Conservation (phyloP, 148 eudicot genomes). For the Euryodendron excelsum region DNA sequence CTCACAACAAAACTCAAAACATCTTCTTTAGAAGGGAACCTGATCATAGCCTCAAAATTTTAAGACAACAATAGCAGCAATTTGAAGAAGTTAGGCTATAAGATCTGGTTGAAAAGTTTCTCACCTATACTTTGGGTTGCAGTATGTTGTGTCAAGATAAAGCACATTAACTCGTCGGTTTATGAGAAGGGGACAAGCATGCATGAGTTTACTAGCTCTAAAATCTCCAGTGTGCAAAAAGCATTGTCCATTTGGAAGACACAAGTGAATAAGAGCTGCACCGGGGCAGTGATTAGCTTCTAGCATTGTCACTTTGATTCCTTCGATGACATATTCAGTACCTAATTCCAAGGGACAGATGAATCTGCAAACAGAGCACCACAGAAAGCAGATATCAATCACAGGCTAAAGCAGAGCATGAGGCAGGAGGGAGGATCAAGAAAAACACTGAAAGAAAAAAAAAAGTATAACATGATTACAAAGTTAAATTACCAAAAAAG, state of each 20-base stretch:
- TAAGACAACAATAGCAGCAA: not conserved
- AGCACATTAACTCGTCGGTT: conserved; percentile 42
- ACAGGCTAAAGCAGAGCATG: not conserved
- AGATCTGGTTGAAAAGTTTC: not conserved
- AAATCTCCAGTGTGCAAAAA: conserved; percentile 67
- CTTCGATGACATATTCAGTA: conserved; percentile 47
- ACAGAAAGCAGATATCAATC: not conserved
- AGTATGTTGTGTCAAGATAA: conserved; percentile 70
- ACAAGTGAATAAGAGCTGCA: conserved; percentile 64
- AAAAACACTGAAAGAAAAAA: not conserved
- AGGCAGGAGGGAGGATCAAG: not conserved
- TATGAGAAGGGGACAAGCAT: conserved; percentile 46
- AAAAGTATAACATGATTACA: not conserved
- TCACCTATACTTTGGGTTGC: conserved; percentile 69
- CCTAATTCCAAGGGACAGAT: conserved; percentile 49
- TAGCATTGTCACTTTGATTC: conserved; percentile 50
- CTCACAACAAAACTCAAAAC: conserved; percentile 50
- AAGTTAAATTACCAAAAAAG: not conserved
- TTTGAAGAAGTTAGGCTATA: not conserved
- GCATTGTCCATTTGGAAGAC: conserved; percentile 45
- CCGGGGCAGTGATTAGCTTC: conserved; percentile 83
- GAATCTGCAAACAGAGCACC: conserved; percentile 26
- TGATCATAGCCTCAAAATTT: conserved; percentile 14
- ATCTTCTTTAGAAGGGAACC: conserved; percentile 69
- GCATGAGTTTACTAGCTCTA: conserved; percentile 62